Conservation (phyloP, 176 grass and related monocot species). For the Oryza meyeriana region DNA sequence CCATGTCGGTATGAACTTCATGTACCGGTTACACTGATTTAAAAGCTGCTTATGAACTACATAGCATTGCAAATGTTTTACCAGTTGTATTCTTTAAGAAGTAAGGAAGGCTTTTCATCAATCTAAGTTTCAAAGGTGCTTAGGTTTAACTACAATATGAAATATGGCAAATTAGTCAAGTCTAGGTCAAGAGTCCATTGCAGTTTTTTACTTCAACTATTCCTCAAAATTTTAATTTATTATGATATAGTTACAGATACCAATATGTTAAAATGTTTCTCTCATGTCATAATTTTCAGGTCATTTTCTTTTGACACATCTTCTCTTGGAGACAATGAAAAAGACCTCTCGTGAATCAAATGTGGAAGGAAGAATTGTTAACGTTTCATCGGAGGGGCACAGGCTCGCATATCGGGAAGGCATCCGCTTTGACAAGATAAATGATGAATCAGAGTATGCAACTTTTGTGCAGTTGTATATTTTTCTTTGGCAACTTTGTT, state of each 20-base stretch:
- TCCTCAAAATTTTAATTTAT: background rate
- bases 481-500: background rate
- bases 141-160: too few relatives aligned
- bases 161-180: background rate
- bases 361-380: constrained; percentile 85
- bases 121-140: background rate
- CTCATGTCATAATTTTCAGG: constrained; percentile 45
- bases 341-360: constrained; percentile 62
- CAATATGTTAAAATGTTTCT: background rate
- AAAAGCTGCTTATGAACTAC: background rate
- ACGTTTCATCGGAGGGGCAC: constrained; percentile 84
- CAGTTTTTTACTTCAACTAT: background rate
- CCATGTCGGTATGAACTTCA: constrained; percentile 66
- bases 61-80: background rate
- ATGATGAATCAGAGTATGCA: constrained; percentile 70
- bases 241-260: background rate
- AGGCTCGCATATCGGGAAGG: constrained; percentile 64
- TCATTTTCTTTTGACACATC: constrained; percentile 91
- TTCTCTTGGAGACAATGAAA: constrained; percentile 90
- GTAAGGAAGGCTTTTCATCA: background rate
- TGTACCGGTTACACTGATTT: background rate
- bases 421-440: constrained; percentile 77
- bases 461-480: background rate
- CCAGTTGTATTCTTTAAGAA: background rate
- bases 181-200: background rate